Percentiles rank a stretch among this genome's conserved stretches.
Conservation (phyloP, 2,329 filamentous ascomycete genomes). For the Aspergillus eucalypticola region DNA sequence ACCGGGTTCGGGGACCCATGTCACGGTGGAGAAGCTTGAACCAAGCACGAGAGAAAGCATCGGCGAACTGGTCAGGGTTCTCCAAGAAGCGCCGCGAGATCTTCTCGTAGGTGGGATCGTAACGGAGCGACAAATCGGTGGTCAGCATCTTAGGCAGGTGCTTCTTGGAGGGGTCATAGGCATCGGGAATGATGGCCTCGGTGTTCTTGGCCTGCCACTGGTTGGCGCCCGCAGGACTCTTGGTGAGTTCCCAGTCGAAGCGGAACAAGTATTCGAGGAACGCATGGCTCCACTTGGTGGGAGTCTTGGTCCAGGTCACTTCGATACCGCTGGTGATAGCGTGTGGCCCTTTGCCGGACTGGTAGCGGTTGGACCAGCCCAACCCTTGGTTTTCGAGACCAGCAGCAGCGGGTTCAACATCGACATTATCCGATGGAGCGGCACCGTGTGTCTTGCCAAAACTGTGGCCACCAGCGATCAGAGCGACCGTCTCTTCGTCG, state of each 20-base stretch:
- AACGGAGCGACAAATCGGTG: slow-evolving; percentile 70
- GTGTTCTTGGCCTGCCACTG: slow-evolving; percentile 74
- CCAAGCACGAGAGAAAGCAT: slow-evolving; percentile 73
- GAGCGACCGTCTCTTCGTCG: slow-evolving; percentile 76
- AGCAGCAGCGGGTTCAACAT: slow-evolving; percentile 67
- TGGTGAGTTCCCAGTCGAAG: slow-evolving; percentile 74
- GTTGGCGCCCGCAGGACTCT: slow-evolving; percentile 73
- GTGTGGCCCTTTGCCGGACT: slow-evolving; percentile 67
- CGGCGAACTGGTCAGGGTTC: slow-evolving; percentile 67
- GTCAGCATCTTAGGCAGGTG: slow-evolving; percentile 75
- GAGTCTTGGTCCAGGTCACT: slow-evolving; percentile 76
- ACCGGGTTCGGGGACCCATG: slow-evolving; percentile 69
- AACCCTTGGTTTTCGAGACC: slow-evolving; percentile 67
- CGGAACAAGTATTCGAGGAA: slow-evolving; percentile 77
- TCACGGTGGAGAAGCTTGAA: slow-evolving; percentile 84
- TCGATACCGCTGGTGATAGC: slow-evolving; percentile 76
- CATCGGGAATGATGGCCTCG: slow-evolving; percentile 68
- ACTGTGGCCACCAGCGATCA: slow-evolving; percentile 76
- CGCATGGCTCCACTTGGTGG: slow-evolving; percentile 72
- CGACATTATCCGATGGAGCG: slow-evolving; percentile 63
- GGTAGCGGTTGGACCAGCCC: slow-evolving; percentile 68
- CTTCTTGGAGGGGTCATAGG: slow-evolving; percentile 70
- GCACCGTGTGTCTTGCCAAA: slow-evolving; percentile 83
- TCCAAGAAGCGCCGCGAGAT: slow-evolving; percentile 70
- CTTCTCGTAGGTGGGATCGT: slow-evolving; percentile 73